phyloP scores from a whole-genome alignment of 441 rosid species.

The Aleurites moluccanus region DNA sequence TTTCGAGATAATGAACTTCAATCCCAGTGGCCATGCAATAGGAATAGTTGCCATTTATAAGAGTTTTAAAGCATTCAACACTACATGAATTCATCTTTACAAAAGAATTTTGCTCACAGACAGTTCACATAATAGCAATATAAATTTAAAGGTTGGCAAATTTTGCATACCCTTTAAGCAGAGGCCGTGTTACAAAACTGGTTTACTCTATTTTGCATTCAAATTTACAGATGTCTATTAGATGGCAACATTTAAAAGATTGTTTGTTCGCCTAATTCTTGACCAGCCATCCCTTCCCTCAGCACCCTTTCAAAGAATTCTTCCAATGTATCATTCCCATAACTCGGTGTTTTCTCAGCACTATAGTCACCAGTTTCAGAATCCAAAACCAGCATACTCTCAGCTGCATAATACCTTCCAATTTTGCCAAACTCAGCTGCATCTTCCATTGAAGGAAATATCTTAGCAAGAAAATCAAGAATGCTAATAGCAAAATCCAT shows the following conservation, averaged over 20 bases:
- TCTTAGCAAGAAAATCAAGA: constrained; percentile 66
- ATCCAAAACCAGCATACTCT: constrained; percentile 87
- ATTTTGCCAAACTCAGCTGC: constrained; percentile 97
- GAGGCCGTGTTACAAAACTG: constrained; percentile 23
- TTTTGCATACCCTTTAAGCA: constrained; percentile 6
- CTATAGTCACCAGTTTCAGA: constrained; percentile 80
- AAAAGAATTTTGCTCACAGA: not conserved
- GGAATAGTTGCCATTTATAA: not conserved
- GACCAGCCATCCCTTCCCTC: constrained; percentile 91
- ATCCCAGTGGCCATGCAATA: not conserved
- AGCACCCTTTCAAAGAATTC: constrained; percentile 71
- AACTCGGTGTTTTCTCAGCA: constrained; percentile 84
- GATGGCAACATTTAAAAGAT: constrained; percentile 35
- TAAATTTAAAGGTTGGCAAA: not conserved
- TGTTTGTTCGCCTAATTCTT: constrained; percentile 88
- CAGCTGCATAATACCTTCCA: constrained; percentile 91
- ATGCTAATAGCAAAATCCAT: constrained; percentile 81
- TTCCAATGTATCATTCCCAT: constrained; percentile 81
- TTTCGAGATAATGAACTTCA: no score
- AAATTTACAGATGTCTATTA: constrained; percentile 19
- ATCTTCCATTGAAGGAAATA: constrained; percentile 78
- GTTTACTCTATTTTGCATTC: constrained; percentile 5
- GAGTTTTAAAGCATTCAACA: constrained; percentile 5
- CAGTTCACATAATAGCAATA: not conserved
- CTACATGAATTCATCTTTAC: not conserved